phyloP scores from a whole-genome alignment of 371 early-diverging fungal species.

The Mortierella polycephala region DNA sequence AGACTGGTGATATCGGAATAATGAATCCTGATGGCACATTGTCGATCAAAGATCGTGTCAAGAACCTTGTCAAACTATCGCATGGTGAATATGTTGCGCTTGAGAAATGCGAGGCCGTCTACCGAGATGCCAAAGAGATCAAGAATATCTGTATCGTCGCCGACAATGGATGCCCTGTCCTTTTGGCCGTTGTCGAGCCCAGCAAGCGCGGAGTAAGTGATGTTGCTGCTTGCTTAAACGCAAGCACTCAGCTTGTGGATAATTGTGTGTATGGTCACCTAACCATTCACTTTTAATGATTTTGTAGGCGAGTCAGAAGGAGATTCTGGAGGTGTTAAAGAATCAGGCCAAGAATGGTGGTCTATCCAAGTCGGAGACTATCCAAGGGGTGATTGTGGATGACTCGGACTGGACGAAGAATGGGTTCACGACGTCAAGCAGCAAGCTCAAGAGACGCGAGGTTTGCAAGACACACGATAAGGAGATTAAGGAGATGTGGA shows the following conservation, averaged over 20 bases:
- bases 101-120: constrained; percentile 92
- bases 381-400: constrained; percentile 61
- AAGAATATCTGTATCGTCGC: constrained; percentile 87
- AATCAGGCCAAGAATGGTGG: constrained; percentile 56
- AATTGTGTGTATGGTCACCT: not conserved
- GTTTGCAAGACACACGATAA: constrained; percentile 61
- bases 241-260: too few species aligned
- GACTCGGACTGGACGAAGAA: constrained; percentile 63
- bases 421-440: constrained; percentile 66
- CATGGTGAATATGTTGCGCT: constrained; percentile 97
- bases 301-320: constrained; percentile 49
- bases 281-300: not conserved
- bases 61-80: constrained; percentile 88
- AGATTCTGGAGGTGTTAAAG: constrained; percentile 60
- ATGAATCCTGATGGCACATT: constrained; percentile 79
- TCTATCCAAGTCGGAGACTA: constrained; percentile 62
- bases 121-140: constrained; percentile 74
- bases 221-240: not conserved
- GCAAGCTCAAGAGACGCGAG: constrained; percentile 68
- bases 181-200: constrained; percentile 79
- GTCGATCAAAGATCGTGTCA: constrained; percentile 82
- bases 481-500: constrained; percentile 60
- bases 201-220: constrained; percentile 49
- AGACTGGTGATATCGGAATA: constrained; percentile 96
- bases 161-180: constrained; percentile 69